Conservation (phyloP, 2,329 filamentous ascomycete genomes). For the Apiospora marii region DNA sequence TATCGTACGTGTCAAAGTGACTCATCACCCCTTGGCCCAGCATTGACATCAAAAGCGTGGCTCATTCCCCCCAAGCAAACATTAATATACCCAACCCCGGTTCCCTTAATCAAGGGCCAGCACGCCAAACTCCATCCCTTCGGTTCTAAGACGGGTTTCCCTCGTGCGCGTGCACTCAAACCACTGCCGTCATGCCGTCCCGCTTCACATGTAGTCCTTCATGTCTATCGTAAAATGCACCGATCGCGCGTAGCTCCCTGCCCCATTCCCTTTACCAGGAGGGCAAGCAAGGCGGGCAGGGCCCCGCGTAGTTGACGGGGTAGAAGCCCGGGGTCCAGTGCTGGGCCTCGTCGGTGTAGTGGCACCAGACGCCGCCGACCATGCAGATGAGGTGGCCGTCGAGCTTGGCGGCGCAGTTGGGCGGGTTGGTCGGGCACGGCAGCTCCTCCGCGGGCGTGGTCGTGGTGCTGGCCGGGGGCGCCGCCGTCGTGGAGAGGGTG, state of each 20-base stretch:
- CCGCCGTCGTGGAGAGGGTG: background rate
- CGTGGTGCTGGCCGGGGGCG: background rate
- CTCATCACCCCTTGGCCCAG: background rate
- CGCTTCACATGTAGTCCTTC: background rate
- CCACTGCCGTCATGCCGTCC: no score
- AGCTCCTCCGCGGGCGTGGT: background rate
- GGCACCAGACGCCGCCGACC: constrained; percentile 23
- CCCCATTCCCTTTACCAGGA: background rate
- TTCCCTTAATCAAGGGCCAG: background rate
- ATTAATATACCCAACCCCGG: background rate
- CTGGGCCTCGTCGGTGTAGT: constrained; percentile 8
- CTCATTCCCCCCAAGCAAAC: constrained; percentile 4
- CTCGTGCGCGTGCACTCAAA: no score
- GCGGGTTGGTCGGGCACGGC: constrained; percentile 21
- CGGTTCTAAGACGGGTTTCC: no score
- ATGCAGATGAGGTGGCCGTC: constrained; percentile 22
- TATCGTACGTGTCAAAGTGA: background rate
- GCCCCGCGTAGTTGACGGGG: constrained; percentile 19
- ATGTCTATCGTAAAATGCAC: background rate
- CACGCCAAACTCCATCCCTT: background rate
- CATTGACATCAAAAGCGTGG: background rate
- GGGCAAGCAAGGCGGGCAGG: constrained; percentile 17
- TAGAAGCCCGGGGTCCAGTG: constrained; percentile 17
- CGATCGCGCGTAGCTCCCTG: background rate
- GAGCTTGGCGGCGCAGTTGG: background rate